Percentiles rank a stretch among this genome's conserved stretches.
phyloP scores from a whole-genome alignment of 2,329 filamentous ascomycete genomes.

The Ceratocystis eucalypticola region DNA sequence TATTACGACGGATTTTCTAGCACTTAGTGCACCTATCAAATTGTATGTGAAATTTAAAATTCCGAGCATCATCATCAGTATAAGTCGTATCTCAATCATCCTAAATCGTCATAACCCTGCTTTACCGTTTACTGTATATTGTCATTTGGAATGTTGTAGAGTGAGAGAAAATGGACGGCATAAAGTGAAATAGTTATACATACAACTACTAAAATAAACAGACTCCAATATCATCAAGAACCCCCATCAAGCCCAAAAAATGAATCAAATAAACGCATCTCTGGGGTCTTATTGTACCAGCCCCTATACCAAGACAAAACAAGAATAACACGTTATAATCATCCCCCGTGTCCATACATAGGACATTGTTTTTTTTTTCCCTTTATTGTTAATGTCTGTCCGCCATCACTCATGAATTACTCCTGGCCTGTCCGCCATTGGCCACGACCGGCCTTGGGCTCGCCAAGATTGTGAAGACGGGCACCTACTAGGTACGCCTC shows the following conservation, averaged over 20 bases:
- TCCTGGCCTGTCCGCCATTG: neutral
- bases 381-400: neutral
- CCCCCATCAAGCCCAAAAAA: neutral
- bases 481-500: slow-evolving; percentile 96
- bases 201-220: neutral
- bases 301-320: slow-evolving; percentile 3
- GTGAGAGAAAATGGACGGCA: too few species aligned
- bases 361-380: neutral
- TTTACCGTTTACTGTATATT: too few species aligned
- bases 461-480: slow-evolving; percentile 81
- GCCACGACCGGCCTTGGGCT: neutral
- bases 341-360: neutral
- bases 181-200: neutral
- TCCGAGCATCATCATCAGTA: too few species aligned
- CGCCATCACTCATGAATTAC: neutral
- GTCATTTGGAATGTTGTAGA: too few species aligned
- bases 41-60: too few species aligned
- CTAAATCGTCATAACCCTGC: too few species aligned
- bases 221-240: neutral
- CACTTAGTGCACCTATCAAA: too few species aligned
- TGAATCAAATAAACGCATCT: neutral
- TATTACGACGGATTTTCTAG: too few species aligned
- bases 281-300: neutral
- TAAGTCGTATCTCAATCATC: too few species aligned
- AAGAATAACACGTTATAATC: too few species aligned